phyloP scores from a whole-genome alignment of 2,329 filamentous ascomycete genomes.

The Fusarium coffeatum region DNA sequence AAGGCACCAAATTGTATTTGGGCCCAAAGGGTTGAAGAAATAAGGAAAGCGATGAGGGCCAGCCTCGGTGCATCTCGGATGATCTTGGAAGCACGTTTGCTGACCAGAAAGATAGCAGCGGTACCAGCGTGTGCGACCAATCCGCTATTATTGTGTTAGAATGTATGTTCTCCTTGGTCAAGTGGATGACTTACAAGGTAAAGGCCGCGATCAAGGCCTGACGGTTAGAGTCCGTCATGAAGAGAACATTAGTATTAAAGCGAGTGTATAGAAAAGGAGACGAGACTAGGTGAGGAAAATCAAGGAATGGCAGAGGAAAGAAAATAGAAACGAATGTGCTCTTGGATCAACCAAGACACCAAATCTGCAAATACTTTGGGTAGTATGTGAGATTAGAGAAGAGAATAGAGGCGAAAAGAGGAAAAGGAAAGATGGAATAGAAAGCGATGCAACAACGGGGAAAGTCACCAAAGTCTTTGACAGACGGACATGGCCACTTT shows the following conservation, averaged over 20 bases:
- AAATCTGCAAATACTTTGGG: slow-evolving; percentile 30
- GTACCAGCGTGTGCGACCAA: slow-evolving; percentile 65
- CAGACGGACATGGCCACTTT: slow-evolving; percentile 12
- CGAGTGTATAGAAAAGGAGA: slow-evolving; percentile 49
- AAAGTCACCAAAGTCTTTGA: slow-evolving; percentile 18
- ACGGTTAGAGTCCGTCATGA: slow-evolving; percentile 60
- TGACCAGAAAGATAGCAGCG: slow-evolving; percentile 59
- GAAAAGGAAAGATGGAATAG: slow-evolving; percentile 21
- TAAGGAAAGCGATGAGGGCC: slow-evolving; percentile 68
- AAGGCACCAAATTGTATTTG: slow-evolving; percentile 63
- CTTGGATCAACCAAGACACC: slow-evolving; percentile 38
- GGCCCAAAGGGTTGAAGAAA: slow-evolving; percentile 65
- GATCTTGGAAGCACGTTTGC: slow-evolving; percentile 60
- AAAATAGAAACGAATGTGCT: slow-evolving; percentile 12
- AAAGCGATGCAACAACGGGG: slow-evolving; percentile 26
- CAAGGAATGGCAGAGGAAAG: background rate
- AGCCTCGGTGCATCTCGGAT: slow-evolving; percentile 71
- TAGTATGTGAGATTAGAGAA: slow-evolving; percentile 29
- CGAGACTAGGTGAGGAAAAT: slow-evolving; percentile 44
- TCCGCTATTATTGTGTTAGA: slow-evolving; percentile 55
- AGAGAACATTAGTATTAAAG: slow-evolving; percentile 42
- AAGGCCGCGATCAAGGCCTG: slow-evolving; percentile 66
- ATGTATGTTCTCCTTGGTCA: slow-evolving; percentile 3
- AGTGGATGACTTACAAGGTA: slow-evolving; percentile 59
- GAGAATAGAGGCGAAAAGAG: slow-evolving; percentile 29